phyloP scores from a whole-genome alignment of 2,329 filamentous ascomycete species.

The Blastomyces emzantsi region DNA sequence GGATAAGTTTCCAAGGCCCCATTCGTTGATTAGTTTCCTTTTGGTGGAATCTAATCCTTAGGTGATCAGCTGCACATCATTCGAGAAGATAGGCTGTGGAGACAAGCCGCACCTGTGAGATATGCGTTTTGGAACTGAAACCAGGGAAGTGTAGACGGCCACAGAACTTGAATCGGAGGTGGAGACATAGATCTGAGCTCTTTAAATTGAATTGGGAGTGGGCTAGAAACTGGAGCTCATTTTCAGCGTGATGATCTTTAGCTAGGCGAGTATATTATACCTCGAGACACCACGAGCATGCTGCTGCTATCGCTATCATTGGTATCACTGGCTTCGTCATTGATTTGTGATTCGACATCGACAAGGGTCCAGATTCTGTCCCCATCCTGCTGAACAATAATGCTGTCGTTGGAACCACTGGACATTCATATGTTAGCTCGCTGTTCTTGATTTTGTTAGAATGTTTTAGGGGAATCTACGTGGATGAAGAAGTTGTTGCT shows the following conservation, averaged over 20 bases:
- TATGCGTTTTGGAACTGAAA: conserved; percentile 4
- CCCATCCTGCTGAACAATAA: background rate
- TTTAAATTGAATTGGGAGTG: background rate
- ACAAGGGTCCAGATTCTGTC: background rate
- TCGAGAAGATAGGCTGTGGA: background rate
- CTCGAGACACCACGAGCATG: background rate
- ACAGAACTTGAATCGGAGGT: background rate
- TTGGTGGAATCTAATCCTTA: background rate
- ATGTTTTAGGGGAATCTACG: background rate
- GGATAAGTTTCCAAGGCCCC: background rate
- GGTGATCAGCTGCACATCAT: background rate
- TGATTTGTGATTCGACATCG: background rate
- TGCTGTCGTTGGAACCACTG: background rate
- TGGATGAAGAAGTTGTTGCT: background rate
- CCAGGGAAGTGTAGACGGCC: conserved; percentile 4
- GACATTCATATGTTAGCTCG: background rate
- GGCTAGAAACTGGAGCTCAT: background rate
- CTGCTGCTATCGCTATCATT: background rate
- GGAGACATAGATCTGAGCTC: conserved; percentile 2
- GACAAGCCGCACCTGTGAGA: background rate
- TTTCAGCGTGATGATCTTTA: background rate
- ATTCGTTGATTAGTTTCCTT: background rate
- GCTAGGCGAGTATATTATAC: background rate
- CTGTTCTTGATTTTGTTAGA: background rate
- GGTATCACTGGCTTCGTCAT: background rate